These are phyloP conservation scores for Butyriboletus loyo DNA, from an alignment of 768 basidiomycete genomes.

Conservation along the genomic window DNA sequence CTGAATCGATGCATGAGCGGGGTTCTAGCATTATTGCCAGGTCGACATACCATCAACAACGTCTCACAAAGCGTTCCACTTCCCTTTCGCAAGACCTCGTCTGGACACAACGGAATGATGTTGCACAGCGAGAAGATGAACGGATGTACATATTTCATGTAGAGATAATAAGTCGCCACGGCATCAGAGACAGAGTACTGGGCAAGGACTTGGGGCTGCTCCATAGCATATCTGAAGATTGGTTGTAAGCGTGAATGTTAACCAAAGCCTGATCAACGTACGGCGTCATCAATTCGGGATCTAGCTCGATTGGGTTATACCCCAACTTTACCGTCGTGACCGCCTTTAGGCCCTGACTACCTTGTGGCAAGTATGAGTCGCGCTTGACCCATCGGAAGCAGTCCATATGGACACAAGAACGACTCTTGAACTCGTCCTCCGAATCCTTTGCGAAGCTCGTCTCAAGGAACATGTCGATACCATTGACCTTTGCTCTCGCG, in stretches of 20 bases:
- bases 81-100: constrained; percentile 95
- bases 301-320: constrained; percentile 94
- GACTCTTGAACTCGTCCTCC: constrained; percentile 94
- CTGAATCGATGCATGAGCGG: constrained; percentile 40
- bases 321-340: constrained; percentile 96
- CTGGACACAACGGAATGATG: constrained; percentile 95
- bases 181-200: constrained; percentile 99
- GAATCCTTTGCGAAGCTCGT: constrained; percentile 88
- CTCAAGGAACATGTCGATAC: constrained; percentile 95
- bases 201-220: constrained; percentile 91
- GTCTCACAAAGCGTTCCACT: constrained; percentile 97
- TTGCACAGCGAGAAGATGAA: constrained; percentile 99
- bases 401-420: constrained; percentile 95
- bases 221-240: constrained; percentile 78
- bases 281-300: constrained; percentile 99
- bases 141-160: constrained; percentile 99
- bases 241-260: not conserved
- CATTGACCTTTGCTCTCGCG: constrained; percentile 79
- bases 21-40: not conserved
- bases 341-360: constrained; percentile 96
- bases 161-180: constrained; percentile 98
- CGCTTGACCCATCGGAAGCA: constrained; percentile 99
- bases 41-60: constrained; percentile 79
- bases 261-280: constrained; percentile 40
- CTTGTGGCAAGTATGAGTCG: constrained; percentile 97